A percentile compares a stretch with the other conserved stretches of the same genome.
Conservation (phyloP, 1,284 basidiomycete genomes). For the Phellinidium pouzarii region DNA sequence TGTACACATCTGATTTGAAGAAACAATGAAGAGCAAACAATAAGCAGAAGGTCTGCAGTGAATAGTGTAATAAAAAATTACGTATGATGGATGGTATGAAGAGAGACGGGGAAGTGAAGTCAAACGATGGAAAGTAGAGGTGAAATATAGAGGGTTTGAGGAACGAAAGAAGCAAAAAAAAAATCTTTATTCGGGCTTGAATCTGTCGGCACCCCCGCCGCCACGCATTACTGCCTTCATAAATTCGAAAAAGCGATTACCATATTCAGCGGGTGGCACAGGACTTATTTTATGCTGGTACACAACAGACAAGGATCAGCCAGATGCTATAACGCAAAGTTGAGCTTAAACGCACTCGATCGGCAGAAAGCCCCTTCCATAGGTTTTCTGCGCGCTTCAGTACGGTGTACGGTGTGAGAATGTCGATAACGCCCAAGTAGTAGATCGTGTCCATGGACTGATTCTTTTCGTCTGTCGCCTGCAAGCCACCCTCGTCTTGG, state of each 20-base stretch:
- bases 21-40: neutral
- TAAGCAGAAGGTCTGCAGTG: constrained; percentile 6
- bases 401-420: constrained; percentile 81
- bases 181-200: constrained; percentile 40
- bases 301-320: constrained; percentile 13
- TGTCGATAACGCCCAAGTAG: constrained; percentile 93
- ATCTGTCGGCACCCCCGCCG: constrained; percentile 61
- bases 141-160: neutral
- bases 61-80: constrained; percentile 5
- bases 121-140: neutral
- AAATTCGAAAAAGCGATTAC: constrained; percentile 81
- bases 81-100: neutral
- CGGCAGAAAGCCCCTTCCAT: constrained; percentile 87
- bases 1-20: constrained; percentile 1
- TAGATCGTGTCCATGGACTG: constrained; percentile 76
- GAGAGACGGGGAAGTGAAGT: neutral
- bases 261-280: constrained; percentile 80
- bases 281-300: constrained; percentile 88
- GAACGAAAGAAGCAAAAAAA: neutral
- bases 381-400: constrained; percentile 84
- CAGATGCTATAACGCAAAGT: constrained; percentile 6
- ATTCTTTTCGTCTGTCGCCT: constrained; percentile 85
- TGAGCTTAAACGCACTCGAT: constrained; percentile 56
- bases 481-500: constrained; percentile 92
- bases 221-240: constrained; percentile 84